Percentiles rank a stretch among this genome's conserved stretches.
phyloP scores from a whole-genome alignment of 2,329 filamentous ascomycete species.

The Chrysoporthe cubensis region DNA sequence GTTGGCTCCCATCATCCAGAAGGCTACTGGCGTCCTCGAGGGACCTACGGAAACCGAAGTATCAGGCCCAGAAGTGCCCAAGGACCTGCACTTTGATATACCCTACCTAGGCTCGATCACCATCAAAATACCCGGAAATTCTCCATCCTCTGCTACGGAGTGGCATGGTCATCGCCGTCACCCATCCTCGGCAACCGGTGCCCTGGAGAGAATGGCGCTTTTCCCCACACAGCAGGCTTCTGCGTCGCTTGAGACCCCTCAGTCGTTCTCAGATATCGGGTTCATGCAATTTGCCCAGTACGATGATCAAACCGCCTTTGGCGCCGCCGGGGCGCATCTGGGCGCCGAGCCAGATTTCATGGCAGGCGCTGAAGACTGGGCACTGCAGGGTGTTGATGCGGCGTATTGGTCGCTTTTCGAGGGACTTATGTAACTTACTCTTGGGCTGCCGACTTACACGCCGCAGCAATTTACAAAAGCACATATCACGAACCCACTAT shows the following conservation, averaged over 20 bases:
- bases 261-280: constrained; percentile 7
- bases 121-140: constrained; percentile 38
- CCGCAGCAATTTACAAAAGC: neutral
- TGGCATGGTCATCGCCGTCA: constrained; percentile 12
- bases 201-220: constrained; percentile 17
- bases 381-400: constrained; percentile 32
- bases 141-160: constrained; percentile 1
- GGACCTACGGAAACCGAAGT: constrained; percentile 5
- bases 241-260: neutral
- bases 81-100: constrained; percentile 45
- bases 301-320: constrained; percentile 17
- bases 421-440: constrained; percentile 11
- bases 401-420: constrained; percentile 32
- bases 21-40: constrained; percentile 22
- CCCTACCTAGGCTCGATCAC: constrained; percentile 53
- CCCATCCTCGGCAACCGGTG: constrained; percentile 13
- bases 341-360: constrained; percentile 31
- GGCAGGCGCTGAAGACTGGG: constrained; percentile 31
- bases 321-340: neutral
- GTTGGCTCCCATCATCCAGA: constrained; percentile 47
- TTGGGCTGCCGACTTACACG: neutral
- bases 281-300: constrained; percentile 21
- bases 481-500: neutral
- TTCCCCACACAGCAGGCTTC: constrained; percentile 25
- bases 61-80: constrained; percentile 25